These are phyloP conservation scores for Tolypocladium amazonense DNA, from an alignment of 2,329 filamentous ascomycete genomes.

Conservation along the genomic window DNA sequence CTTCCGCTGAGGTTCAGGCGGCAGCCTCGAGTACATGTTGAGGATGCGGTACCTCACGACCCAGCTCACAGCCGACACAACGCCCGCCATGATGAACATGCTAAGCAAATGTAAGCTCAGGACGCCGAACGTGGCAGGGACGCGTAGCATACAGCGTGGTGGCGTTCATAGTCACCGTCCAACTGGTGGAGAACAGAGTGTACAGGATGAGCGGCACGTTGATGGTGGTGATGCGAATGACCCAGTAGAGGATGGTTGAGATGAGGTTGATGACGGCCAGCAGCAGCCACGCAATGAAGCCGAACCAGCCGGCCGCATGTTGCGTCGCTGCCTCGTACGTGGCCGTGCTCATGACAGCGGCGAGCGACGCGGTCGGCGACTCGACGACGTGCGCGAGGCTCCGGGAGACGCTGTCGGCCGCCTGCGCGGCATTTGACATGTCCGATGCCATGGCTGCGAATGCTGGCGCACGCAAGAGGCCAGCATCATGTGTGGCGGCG, in stretches of 20 bases:
- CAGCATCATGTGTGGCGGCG: constrained; percentile 24
- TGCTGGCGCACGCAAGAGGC: constrained; percentile 17
- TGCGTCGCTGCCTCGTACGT: constrained; percentile 23
- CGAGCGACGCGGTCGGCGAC: constrained; percentile 18
- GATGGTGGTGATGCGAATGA: constrained; percentile 76
- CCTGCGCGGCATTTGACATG: constrained; percentile 24
- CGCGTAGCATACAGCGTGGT: constrained; percentile 65
- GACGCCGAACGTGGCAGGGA: background rate
- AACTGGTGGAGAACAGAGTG: constrained; percentile 77
- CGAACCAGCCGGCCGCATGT: constrained; percentile 43
- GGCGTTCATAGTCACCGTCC: constrained; percentile 98
- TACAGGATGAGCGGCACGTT: constrained; percentile 85
- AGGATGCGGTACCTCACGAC: constrained; percentile 90
- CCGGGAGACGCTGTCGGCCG: constrained; percentile 20
- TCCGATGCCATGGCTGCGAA: constrained; percentile 29
- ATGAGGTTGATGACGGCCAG: constrained; percentile 43
- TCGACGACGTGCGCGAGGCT: constrained; percentile 21
- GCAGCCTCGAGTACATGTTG: constrained; percentile 92
- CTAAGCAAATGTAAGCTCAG: constrained; percentile 26
- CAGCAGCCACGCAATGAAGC: constrained; percentile 44
- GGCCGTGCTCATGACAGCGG: constrained; percentile 27
- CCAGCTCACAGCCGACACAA: constrained; percentile 85
- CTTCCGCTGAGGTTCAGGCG: constrained; percentile 89
- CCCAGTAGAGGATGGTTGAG: constrained; percentile 60
- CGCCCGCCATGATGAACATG: constrained; percentile 63